Percentiles rank a stretch among this genome's conserved stretches.
phyloP scores from a whole-genome alignment of 306 rosid species.

The Vigna mungo region DNA sequence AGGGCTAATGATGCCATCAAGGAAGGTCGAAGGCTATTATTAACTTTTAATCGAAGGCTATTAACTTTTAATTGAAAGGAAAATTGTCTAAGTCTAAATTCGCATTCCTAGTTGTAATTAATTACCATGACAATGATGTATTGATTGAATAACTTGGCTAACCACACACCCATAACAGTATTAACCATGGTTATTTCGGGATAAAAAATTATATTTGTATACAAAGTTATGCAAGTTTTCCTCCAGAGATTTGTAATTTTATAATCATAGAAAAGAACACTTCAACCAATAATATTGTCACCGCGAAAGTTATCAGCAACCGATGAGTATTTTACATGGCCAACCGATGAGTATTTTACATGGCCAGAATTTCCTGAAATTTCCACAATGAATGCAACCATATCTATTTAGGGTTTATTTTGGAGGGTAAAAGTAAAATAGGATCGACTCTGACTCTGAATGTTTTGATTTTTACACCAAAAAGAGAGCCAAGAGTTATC shows the following conservation, averaged over 20 bases:
- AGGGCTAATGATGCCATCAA: too few relatives aligned
- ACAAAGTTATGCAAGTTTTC: background rate
- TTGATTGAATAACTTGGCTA: too few relatives aligned
- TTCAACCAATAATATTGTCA: background rate
- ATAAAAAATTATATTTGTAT: background rate
- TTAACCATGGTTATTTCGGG: background rate
- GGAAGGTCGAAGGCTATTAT: too few relatives aligned
- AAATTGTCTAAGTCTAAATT: too few relatives aligned
- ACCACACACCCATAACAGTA: background rate
- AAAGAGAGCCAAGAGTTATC: background rate
- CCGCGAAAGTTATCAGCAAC: too few relatives aligned
- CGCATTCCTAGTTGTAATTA: too few relatives aligned
- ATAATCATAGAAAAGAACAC: too few relatives aligned
- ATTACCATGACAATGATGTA: background rate
- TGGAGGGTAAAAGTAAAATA: background rate
- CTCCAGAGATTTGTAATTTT: too few relatives aligned
- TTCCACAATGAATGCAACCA: background rate
- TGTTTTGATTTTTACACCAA: slow-evolving; percentile 5
- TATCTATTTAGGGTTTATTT: background rate
- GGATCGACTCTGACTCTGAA: background rate
- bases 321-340: background rate
- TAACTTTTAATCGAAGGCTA: too few relatives aligned
- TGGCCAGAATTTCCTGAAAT: background rate
- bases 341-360: background rate
- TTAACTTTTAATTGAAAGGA: too few relatives aligned